Percentiles rank a stretch among this genome's conserved stretches.
Conservation (phyloP, 805 yeast species). For the Tanozyma kutaoensis region DNA sequence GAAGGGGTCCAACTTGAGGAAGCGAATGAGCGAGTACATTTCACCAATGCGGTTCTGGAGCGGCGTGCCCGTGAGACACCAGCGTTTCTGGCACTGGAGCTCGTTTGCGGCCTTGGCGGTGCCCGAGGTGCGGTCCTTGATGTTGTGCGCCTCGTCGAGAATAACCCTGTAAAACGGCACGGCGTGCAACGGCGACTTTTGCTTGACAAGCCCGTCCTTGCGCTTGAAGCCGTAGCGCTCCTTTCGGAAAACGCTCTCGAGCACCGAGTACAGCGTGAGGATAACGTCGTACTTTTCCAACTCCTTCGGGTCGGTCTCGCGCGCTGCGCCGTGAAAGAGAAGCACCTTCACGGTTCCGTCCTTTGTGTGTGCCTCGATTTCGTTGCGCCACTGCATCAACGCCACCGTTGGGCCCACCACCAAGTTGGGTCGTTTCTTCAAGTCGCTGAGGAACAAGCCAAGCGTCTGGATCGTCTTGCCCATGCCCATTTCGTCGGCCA, state of each 20-base stretch:
- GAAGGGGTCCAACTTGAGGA: slow-evolving; percentile 73
- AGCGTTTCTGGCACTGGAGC: slow-evolving; percentile 57
- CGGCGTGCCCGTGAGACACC: slow-evolving; percentile 96
- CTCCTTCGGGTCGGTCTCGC: slow-evolving; percentile 45
- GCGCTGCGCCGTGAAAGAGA: slow-evolving; percentile 77
- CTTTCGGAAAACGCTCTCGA: slow-evolving; percentile 78
- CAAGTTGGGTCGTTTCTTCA: slow-evolving; percentile 55
- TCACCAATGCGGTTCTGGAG: slow-evolving; percentile 95
- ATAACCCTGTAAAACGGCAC: slow-evolving; percentile 74
- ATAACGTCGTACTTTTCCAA: slow-evolving; percentile 62
- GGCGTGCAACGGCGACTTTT: slow-evolving; percentile 60
- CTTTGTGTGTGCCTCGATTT: slow-evolving; percentile 70
- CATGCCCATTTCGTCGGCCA: slow-evolving; percentile 99
- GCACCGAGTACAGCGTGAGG: slow-evolving; percentile 82
- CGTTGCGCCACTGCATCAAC: slow-evolving; percentile 93
- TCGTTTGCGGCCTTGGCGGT: slow-evolving; percentile 87
- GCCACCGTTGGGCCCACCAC: slow-evolving; percentile 99
- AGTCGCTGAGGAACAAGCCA: slow-evolving; percentile 66
- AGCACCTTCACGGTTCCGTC: slow-evolving; percentile 53
- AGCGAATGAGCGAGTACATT: slow-evolving; percentile 82
- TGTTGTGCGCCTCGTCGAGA: slow-evolving; percentile 94
- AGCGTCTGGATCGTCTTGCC: slow-evolving; percentile 97
- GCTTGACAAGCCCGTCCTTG: slow-evolving; percentile 57
- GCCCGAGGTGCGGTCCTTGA: slow-evolving; percentile 87
- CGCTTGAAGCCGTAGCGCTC: slow-evolving; percentile 75